A percentile compares a stretch with the other conserved stretches of the same genome.
phyloP scores from a whole-genome alignment of 1,284 basidiomycete species.

The Sphaerobolus stellatus region DNA sequence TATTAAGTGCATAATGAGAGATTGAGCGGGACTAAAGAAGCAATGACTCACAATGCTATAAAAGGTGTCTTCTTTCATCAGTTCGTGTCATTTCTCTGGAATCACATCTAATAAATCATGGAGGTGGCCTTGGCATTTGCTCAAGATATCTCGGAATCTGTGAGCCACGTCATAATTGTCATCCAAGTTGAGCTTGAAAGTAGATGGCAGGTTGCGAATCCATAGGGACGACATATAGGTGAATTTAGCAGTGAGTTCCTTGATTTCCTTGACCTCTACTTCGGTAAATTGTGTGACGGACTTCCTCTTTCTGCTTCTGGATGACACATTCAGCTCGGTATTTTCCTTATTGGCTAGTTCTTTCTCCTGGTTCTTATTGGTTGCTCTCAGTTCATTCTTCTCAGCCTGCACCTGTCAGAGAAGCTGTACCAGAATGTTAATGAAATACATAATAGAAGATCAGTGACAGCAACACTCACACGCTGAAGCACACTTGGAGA shows the following conservation, averaged over 20 bases:
- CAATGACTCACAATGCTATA: not conserved
- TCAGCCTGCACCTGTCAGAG: no score
- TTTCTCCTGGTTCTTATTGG: no score
- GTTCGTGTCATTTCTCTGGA: not conserved
- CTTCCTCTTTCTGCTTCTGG: no score
- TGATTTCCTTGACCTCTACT: no score
- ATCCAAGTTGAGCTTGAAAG: not conserved
- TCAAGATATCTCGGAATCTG: not conserved
- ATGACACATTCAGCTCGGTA: no score
- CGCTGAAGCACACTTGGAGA: no score
- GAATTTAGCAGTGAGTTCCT: not conserved
- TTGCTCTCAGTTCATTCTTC: no score
- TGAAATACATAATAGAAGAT: no score
- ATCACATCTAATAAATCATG: not conserved
- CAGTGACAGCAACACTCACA: no score
- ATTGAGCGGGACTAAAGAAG: not conserved
- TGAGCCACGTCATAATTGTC: not conserved
- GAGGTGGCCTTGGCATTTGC: not conserved
- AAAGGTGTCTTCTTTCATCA: not conserved
- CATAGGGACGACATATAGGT: not conserved
- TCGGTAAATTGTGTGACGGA: no score
- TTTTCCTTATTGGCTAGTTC: no score
- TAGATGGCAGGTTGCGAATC: not conserved
- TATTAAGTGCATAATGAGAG: not conserved
- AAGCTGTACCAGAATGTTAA: no score